A percentile compares a stretch with the other conserved stretches of the same genome.
Evolutionary conservation across 2,329 filamentous ascomycete species (phyloP).

Genomic region (Lachnellula occidentalis): DNA sequence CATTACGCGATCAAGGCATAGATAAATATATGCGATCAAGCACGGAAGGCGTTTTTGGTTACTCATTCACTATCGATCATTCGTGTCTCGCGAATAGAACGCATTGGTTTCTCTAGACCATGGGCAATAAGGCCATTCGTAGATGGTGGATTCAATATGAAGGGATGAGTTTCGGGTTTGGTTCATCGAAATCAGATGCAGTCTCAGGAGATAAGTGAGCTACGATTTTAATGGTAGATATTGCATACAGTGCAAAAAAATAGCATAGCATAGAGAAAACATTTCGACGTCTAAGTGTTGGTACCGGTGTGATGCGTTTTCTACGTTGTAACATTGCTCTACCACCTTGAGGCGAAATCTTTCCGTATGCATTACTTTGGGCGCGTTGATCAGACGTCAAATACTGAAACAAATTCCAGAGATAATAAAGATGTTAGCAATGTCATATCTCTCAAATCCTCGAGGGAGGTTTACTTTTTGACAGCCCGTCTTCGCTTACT

Average conservation of each 20-base stretch:
- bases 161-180: slow-evolving; percentile 2
- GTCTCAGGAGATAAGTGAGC: neutral
- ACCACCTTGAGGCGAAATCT: neutral
- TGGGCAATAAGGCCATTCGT: neutral
- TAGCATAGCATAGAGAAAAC: slow-evolving; percentile 3
- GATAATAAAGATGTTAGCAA: too few relatives aligned
- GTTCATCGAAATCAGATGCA: neutral
- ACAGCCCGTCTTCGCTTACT: neutral
- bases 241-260: slow-evolving; percentile 1
- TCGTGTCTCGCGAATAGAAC: too few relatives aligned
- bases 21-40: slow-evolving; percentile 1
- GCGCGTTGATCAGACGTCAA: too few relatives aligned
- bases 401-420: too few relatives aligned
- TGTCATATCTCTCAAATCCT: too few relatives aligned
- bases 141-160: too few relatives aligned
- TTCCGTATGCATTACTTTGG: too few relatives aligned
- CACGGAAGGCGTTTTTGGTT: too few relatives aligned
- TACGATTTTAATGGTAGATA: slow-evolving; percentile 1
- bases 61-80: too few relatives aligned
- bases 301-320: neutral
- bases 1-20: slow-evolving; percentile 71
- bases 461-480: neutral
- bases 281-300: neutral
- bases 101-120: slow-evolving; percentile 12
- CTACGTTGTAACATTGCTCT: too few relatives aligned